Base-by-base conservation (phyloP, 192 early-diverging fungal genomes). In the Kappamyces sp. region DNA sequence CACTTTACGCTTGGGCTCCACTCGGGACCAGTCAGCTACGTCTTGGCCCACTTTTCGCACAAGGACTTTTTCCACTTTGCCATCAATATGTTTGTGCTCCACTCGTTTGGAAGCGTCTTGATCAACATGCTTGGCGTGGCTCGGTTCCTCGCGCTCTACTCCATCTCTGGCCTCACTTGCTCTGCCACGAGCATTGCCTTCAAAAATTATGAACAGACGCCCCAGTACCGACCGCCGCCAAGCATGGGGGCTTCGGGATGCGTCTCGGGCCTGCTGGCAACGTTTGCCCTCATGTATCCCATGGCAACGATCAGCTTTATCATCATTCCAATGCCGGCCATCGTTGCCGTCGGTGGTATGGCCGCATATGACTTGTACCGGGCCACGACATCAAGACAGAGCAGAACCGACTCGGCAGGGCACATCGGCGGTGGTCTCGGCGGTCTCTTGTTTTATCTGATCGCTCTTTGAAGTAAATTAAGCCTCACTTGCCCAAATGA, bases 11-110 rank as follows among this genome's bases (percentile, higher is more conserved):
- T 55, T 11, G 30, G 34, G 30, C 5, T 5, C 4, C 54, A 55
- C 7, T 55, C 34, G 1, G 40, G 30, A 6, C 54, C 54, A 7
- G 40, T 43, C 14, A 38, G 40, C 5, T n/a, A 43, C 6, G 45
- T 55, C 4, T 33, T 33, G 5, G 29, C 54, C 4, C 54, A 55
- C 54, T 55, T 55, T 34, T 38, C 34, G 8, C 54, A 55, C 31
- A 34, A 38, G 11, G 15, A 38, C 5, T 29, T 33, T 6, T 43
- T 55, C 32, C 54, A 55, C 45, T 55, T 55, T 5, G 54, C 40
- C 6, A 55, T 55, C 30, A 55, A 55, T 39, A 55, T 55, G 54
- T 55, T 55, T 55, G 54, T 55, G 2, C 54, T 55, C 30, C 45
- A 55, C n/a, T 33, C 29, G 9, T 55, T 55, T 55, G 54, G 54